These are phyloP conservation scores for Lentinula edodes DNA, from an alignment of 768 basidiomycete species.

Conservation along the genomic window DNA sequence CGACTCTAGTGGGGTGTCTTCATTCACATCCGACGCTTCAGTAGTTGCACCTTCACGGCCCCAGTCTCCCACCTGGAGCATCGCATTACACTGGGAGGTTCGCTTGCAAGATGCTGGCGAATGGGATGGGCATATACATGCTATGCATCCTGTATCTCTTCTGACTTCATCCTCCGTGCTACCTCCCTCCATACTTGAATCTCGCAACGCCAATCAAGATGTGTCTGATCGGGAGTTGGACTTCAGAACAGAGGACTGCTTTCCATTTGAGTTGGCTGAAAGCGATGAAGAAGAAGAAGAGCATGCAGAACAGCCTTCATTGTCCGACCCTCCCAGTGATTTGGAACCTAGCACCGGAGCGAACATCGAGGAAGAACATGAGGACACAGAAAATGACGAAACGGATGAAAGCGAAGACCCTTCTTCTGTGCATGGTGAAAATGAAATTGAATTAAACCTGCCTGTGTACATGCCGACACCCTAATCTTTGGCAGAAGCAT, in stretches of 20 bases:
- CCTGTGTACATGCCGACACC: not conserved
- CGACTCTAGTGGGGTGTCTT: not conserved
- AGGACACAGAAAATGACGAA: conserved; percentile 7
- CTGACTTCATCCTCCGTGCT: not conserved
- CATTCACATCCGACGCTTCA: not conserved
- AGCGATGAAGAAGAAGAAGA: conserved; percentile 7
- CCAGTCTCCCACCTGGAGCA: conserved; percentile 3
- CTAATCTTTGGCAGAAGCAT: conserved; percentile 2
- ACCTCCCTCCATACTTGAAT: no score
- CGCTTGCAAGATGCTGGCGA: conserved; percentile 1
- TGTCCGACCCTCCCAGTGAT: not conserved
- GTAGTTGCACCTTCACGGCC: not conserved
- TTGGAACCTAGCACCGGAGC: not conserved
- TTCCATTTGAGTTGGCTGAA: conserved; percentile 1
- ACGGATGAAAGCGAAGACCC: not conserved
- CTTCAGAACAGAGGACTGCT: conserved; percentile 2
- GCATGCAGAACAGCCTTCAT: not conserved
- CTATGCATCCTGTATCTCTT: conserved; percentile 4
- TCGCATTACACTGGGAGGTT: not conserved
- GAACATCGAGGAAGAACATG: not conserved
- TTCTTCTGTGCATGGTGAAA: not conserved
- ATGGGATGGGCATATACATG: conserved; percentile 2
- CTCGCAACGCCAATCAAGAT: not conserved
- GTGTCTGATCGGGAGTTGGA: not conserved
- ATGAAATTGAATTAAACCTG: not conserved